Percentiles rank a stretch among this genome's conserved stretches.
Evolutionary conservation across 2,329 filamentous ascomycete genomes (phyloP).

Genomic region (Zymoseptoria ardabiliae): DNA sequence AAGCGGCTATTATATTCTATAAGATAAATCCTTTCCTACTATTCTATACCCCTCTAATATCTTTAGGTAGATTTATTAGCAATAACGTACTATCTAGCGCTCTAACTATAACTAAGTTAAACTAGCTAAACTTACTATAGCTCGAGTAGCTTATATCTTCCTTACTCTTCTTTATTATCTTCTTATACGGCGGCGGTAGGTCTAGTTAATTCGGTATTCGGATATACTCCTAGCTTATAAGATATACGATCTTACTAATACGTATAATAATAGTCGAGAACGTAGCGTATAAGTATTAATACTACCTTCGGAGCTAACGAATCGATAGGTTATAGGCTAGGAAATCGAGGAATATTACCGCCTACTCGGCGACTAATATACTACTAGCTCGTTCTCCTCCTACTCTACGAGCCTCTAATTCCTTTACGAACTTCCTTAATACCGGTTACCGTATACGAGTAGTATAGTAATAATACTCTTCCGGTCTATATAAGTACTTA

Average conservation of each 20-base stretch:
- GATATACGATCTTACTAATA: no score
- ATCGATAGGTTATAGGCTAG: no score
- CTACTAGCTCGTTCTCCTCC: neutral
- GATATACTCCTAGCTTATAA: neutral
- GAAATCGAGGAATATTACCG: no score
- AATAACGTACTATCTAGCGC: neutral
- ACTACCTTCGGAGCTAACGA: no score
- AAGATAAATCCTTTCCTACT: neutral
- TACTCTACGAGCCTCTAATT: neutral
- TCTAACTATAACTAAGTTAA: neutral
- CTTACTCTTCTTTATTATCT: neutral
- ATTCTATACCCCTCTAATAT: neutral
- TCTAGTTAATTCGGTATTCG: neutral
- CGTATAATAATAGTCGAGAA: no score
- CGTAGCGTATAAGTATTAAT: no score
- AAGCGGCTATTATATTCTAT: conserved; percentile 1
- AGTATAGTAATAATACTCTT: neutral
- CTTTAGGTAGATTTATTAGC: neutral
- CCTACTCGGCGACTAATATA: no score
- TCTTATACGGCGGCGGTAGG: neutral
- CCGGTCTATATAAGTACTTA: neutral
- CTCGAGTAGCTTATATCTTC: neutral
- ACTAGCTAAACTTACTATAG: neutral
- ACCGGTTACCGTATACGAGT: neutral
- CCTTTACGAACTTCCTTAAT: neutral